These are phyloP conservation scores for Lentinula aciculospora DNA, from an alignment of 768 basidiomycete genomes.

Conservation along the genomic window DNA sequence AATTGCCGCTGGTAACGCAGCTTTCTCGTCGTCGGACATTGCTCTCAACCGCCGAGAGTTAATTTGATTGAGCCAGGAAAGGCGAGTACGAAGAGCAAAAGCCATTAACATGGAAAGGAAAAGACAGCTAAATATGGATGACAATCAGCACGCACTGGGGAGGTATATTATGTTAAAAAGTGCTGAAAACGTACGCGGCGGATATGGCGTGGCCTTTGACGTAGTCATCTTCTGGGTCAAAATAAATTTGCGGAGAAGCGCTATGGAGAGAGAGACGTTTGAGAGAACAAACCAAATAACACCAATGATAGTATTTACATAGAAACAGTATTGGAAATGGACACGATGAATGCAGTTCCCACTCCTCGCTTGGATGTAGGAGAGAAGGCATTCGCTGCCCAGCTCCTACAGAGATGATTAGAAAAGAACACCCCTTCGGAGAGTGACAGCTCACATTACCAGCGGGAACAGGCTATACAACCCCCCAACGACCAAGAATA, in stretches of 20 bases:
- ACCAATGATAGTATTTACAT: constrained; percentile 32
- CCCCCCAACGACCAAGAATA: constrained; percentile 52
- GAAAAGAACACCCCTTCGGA: not conserved
- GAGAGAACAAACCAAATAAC: not conserved
- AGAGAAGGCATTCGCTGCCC: constrained; percentile 56
- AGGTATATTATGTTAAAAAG: not conserved
- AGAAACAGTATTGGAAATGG: constrained; percentile 54
- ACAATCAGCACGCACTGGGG: not conserved
- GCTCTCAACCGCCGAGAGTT: constrained; percentile 24
- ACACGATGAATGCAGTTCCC: constrained; percentile 56
- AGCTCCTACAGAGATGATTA: constrained; percentile 26
- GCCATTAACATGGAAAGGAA: constrained; percentile 36
- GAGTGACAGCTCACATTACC: constrained; percentile 31
- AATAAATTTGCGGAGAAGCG: constrained; percentile 53
- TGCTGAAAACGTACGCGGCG: constrained; percentile 31
- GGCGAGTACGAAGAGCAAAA: constrained; percentile 37
- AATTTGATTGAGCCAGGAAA: constrained; percentile 34
- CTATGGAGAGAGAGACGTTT: constrained; percentile 15
- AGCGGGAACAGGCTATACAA: constrained; percentile 52
- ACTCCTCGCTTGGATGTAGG: constrained; percentile 57
- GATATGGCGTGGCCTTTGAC: constrained; percentile 52
- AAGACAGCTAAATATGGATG: constrained; percentile 28
- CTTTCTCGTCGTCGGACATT: constrained; percentile 25
- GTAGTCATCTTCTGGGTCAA: constrained; percentile 43
- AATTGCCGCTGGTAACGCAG: constrained; percentile 13